Base-by-base conservation (phyloP, 2,329 filamentous ascomycete genomes). In the Dothideomycetidae sp. region DNA sequence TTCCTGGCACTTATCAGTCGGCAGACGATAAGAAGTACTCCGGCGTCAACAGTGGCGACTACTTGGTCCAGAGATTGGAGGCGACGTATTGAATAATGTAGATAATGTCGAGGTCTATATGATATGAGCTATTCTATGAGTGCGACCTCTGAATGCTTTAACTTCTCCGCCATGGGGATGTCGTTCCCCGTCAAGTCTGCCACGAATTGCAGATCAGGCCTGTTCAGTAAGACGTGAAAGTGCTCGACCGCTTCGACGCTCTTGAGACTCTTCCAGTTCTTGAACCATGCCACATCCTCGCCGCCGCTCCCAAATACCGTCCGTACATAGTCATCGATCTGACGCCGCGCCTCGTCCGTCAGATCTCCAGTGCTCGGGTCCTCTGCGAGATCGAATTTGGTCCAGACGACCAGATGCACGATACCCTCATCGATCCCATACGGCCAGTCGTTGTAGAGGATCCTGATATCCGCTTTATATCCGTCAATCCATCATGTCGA, bases 361-460 rank as follows among this genome's bases (percentile, higher is more conserved):
- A 92, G 59, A 45, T 84, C 75, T 10, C 73, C 78, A 0, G 74
- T 62, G 12, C 61, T 62, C 0, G 72, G 57, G 48, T 90, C 77
- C 40, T 85, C 80, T 37, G 75, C 68, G 15, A 94, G 64, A 33
- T 71, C 67, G 51, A 93, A 93, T 58, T 93, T 93, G 33, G 81
- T 90, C 88, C 88, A 96, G 10, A 93, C 75, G 4, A 93, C 82
- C 2, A 94, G 64, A 54, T 94, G 88, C 11, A 82, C 71, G 45
- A 93, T 86, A 36, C 71, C 67, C 32, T 64, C 53, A 49, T 90
- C 83, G 37, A 94, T 67, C 0, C 83, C 85, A 52, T 94, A 96
- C 1, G 88, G 88, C 82, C 85, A 94, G 66, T 96, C 86, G 53
- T 96, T 96, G 59, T 71, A 73, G 29, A 93, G 57, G 33, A 93